phyloP scores from a whole-genome alignment of 2,329 filamentous ascomycete genomes.

The Pestalotiopsis sp. region DNA sequence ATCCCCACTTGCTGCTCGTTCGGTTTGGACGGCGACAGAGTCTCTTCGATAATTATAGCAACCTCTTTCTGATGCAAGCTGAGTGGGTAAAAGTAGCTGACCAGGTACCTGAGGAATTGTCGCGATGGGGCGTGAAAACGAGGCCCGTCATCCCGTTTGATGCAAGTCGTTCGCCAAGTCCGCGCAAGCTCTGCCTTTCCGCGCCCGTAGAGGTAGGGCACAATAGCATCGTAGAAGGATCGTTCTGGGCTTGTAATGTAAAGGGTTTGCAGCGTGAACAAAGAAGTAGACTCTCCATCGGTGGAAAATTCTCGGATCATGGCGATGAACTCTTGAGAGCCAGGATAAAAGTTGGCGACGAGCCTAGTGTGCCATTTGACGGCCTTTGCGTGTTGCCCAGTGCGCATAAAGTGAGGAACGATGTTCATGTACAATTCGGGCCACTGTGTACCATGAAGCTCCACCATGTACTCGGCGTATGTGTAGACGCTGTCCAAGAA shows the following conservation, averaged over 20 bases:
- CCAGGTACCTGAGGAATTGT: constrained; percentile 52
- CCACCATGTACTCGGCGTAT: constrained; percentile 47
- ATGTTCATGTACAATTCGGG: constrained; percentile 53
- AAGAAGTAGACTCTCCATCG: constrained; percentile 37
- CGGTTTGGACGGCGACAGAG: constrained; percentile 13
- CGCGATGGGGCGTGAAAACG: constrained; percentile 37
- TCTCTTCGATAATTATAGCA: constrained; percentile 16
- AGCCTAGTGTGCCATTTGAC: constrained; percentile 53
- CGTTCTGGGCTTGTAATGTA: constrained; percentile 48
- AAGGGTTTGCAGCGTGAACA: constrained; percentile 44
- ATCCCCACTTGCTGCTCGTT: constrained; percentile 21
- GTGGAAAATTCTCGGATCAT: constrained; percentile 43
- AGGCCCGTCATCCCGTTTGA: constrained; percentile 45
- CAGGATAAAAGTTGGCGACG: constrained; percentile 43
- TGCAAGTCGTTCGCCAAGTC: constrained; percentile 49
- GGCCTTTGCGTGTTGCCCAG: constrained; percentile 38
- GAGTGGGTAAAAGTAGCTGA: constrained; percentile 45
- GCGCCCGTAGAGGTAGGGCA: constrained; percentile 53
- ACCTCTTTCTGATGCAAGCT: constrained; percentile 41
- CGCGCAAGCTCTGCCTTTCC: constrained; percentile 47
- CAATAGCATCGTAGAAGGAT: constrained; percentile 51
- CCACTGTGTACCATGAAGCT: constrained; percentile 44
- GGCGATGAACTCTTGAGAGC: constrained; percentile 41
- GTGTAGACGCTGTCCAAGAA: constrained; percentile 37
- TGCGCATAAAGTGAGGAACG: constrained; percentile 44